Conservation (phyloP, 306 rosid species). For the Trifolium fragiferum region DNA sequence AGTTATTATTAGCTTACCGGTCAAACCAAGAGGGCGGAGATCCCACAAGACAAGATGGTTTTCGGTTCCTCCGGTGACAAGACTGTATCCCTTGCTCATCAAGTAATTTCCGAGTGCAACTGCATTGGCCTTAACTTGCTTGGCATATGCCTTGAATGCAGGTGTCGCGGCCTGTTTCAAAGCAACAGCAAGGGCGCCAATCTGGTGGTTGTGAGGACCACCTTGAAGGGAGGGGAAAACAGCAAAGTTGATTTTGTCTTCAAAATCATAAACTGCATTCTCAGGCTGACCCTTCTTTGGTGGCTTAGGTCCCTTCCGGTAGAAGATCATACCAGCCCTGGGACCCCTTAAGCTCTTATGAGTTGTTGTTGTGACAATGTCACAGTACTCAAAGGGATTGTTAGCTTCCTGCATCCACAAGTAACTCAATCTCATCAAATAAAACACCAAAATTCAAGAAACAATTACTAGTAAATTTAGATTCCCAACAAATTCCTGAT, state of each 20-base stretch:
- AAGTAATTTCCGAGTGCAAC: conserved; percentile 86
- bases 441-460: neutral
- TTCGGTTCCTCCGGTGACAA: conserved; percentile 95
- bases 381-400: conserved; percentile 84
- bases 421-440: neutral
- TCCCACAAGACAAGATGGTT: conserved; percentile 99
- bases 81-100: conserved; percentile 81
- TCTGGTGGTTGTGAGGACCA: conserved; percentile 98
- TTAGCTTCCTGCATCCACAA: conserved; percentile 71
- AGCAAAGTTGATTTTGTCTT: conserved; percentile 91
- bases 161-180: conserved; percentile 75
- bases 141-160: conserved; percentile 85
- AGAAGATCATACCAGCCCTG: conserved; percentile 96
- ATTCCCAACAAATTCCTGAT: too few species aligned
- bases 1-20: conserved; percentile 54
- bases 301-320: conserved; percentile 89
- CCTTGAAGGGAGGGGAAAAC: conserved; percentile 98
- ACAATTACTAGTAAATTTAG: neutral
- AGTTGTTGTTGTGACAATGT: conserved; percentile 90
- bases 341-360: conserved; percentile 98
- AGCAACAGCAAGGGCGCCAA: conserved; percentile 96
- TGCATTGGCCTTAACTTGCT: conserved; percentile 96
- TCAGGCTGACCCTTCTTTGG: conserved; percentile 95
- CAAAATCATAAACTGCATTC: conserved; percentile 82
- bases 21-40: conserved; percentile 95